Evolutionary conservation across 108 stramenopile genomes (phyloP), one percentile per base, ranked within the genome.

Genomic region (Ochromonas danica): DNA sequence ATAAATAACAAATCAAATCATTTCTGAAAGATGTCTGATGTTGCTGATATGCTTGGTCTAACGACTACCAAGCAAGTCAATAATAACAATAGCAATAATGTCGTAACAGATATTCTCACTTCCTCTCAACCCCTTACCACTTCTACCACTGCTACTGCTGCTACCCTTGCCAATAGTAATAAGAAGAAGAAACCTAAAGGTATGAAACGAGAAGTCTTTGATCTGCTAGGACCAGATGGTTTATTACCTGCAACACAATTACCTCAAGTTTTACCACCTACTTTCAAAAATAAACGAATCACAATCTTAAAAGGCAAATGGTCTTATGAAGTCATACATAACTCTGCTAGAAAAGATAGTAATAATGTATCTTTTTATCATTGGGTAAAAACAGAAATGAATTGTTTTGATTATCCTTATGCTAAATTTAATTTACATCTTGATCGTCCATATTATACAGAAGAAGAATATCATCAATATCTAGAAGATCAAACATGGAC

Each of bases 341-440:
- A 1, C 1, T 71, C 67, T 1, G 70, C 81, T 39, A 39, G 81
- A 30, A 1, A 41, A 30, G 63, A 82, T 14, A 1, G 62, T 0
- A 35, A 70, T 1, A 0, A 61, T 1, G 3, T 57, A 28, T 0
- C 0, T 40, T 45, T 77, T 61, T 75, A 75, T 57, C 72, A 45
- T 43, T 39, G 78, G 1, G 71, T 40, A 25, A 2, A 1, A 17
- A 61, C 78, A 31, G 95, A 96, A 70, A 27, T 41, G 72, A 14
- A 14, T 30, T 93, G 92, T 80, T 88, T 91, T 28, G 95, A 96
- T 78, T 96, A 96, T 85, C 94, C 96, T 40, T 96, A 92, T 86
- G 93, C 94, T 1, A 80, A 92, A 61, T 96, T 96, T 83, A 91
- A 95, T 81, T 88, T 92, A 39, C 85, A 89, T 71, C 78, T 96